Evolutionary conservation across 306 rosid genomes (phyloP), one percentile per base, ranked within the genome.

Genomic region (Dryas octopetala): DNA sequence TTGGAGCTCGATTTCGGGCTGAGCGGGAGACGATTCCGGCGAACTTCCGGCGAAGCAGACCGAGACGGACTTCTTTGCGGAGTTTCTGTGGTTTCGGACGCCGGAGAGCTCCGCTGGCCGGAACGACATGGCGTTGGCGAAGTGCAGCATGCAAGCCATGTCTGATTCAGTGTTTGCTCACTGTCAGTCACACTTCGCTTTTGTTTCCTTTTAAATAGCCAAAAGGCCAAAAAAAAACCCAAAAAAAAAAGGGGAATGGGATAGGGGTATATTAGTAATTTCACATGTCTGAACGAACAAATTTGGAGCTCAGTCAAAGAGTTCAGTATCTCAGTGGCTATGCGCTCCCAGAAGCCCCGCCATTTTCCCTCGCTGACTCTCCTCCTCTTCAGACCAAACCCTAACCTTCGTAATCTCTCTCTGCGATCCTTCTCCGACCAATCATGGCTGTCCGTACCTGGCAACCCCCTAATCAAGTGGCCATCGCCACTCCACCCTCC

Each of bases 1-100:
- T 23, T 91, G 93, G 15, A 94, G 94, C 71, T 90, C 90, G 78
- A 94, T 90, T 70, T 88, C 87, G 0, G 81, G 77, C 14, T 84
- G 81, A 74, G 71, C 79, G 19, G 79, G 82, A 17, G 58, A n/a
- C 44, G 62, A 58, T 53, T 83, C 80, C 26, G 69, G 73, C 5
- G 88, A 81, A 44, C 50, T 60, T 8, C 84, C 64, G 2, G 90
- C 86, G 10, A 79, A 72, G 8, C 72, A 26, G 59, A 84, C 79
- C 15, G 75, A 47, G 32, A 78, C 62, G 6, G 75, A 73, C 53
- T 74, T 86, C 68, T 76, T 82, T 17, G 40, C 5, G 1, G 78
- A 16, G 41, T 44, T 69, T 43, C 53, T 66, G 46, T 5, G 63
- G 23, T 60, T 66, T 12, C 66, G 74, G 69, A 2, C 3, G 4